Base-by-base conservation (phyloP, 1,284 basidiomycete genomes). In the Microbotryomycetes sp. region DNA sequence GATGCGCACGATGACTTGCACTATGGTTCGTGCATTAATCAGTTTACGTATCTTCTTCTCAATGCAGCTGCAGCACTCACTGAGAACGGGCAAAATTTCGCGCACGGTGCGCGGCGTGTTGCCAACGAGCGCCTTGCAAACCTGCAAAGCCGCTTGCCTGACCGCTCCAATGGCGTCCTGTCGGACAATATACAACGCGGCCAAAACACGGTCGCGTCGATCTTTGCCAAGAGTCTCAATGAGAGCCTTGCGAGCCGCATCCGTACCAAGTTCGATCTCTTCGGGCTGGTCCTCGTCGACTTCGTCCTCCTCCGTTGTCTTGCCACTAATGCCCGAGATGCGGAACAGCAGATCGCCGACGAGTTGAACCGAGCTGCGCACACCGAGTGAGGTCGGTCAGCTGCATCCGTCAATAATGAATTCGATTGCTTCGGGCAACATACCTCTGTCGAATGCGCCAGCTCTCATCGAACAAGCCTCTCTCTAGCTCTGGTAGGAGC, bases 121-220 rank as follows among this genome's bases (percentile, higher is more conserved):
- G 76, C 91, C 84, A 27, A 99, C 93, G 65, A 98, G 80, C 1
- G 90, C 93, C 78, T 98, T 98, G 96, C 96, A 99, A 67, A 97
- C 97, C 67, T 94, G 91, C 58, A 94, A 85, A 0, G 94, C 91
- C 3, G 91, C 85, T 75, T 92, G 88, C 51, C 96, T 85, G 45
- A 98, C 93, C 49, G 86, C 83, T 53, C 85, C 85, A 70, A 97
- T 89, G 27, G 90, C 82, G 75, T 98, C 96, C 77, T 98, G 96
- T 59, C 93, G 86, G 60, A 93, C 87, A 69, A 98, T 82, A 76
- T 94, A 99, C 61, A 98, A 78, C 1, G 89, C 89, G 3, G 92
- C 87, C 48, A 98, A 79, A 49, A 98, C 90, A 29, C 89, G 84
- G 75, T 97, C 91, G 56, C 93, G 82, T 58, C 92, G 84, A 69